phyloP scores from a whole-genome alignment of 2,329 filamentous ascomycete species.

The Cryphonectria naterciae region DNA sequence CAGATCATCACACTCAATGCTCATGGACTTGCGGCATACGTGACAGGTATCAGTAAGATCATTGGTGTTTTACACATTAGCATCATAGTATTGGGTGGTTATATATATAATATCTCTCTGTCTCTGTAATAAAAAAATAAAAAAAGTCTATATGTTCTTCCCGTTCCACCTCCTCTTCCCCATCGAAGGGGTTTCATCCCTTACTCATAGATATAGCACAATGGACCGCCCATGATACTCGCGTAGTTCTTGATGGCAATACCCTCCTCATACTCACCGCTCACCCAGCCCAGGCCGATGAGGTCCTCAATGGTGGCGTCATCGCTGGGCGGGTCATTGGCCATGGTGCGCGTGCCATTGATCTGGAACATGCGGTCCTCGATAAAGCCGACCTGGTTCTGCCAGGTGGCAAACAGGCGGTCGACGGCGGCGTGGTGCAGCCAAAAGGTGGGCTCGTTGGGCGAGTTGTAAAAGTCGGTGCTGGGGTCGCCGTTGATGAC shows the following conservation, averaged over 20 bases:
- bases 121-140: not conserved
- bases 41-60: not conserved
- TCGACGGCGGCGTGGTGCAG: conserved; percentile 33
- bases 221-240: conserved; percentile 40
- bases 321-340: conserved; percentile 45
- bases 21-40: not conserved
- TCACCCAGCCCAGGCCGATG: conserved; percentile 40
- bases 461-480: conserved; percentile 30
- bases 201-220: conserved; percentile 51
- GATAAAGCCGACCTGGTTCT: conserved; percentile 33
- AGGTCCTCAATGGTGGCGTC: conserved; percentile 48
- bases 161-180: too few relatives aligned
- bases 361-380: conserved; percentile 36
- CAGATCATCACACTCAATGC: too few relatives aligned
- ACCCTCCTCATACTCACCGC: conserved; percentile 37
- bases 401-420: conserved; percentile 34
- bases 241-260: conserved; percentile 45
- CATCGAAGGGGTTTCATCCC: too few relatives aligned
- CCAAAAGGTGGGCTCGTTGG: conserved; percentile 33
- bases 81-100: too few relatives aligned
- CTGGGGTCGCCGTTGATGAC: conserved; percentile 37
- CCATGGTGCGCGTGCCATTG: conserved; percentile 47
- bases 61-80: not conserved
- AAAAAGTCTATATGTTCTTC: not conserved
- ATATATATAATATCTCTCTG: not conserved